Percentiles rank a stretch among this genome's conserved stretches.
Evolutionary conservation across 371 early-diverging fungal genomes (phyloP).

Genomic region (Catenaria anguillulae): DNA sequence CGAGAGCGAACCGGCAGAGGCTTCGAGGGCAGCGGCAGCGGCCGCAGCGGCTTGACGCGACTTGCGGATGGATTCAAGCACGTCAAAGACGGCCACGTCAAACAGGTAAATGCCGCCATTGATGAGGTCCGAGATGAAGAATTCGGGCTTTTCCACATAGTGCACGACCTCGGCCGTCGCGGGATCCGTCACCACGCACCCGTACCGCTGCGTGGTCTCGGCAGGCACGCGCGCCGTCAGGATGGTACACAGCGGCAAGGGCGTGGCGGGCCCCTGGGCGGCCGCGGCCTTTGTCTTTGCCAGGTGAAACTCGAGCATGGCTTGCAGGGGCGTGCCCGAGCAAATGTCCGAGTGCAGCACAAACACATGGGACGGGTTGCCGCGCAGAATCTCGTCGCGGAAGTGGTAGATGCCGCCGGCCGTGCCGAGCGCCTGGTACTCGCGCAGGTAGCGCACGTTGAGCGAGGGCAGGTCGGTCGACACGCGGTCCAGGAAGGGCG

Average conservation of each 20-base stretch:
- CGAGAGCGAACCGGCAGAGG: slow-evolving; percentile 69
- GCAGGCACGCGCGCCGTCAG: slow-evolving; percentile 56
- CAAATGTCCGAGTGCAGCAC: slow-evolving; percentile 92
- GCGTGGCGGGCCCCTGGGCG: background rate
- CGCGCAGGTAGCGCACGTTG: slow-evolving; percentile 84
- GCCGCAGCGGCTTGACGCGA: slow-evolving; percentile 34
- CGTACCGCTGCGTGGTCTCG: slow-evolving; percentile 65
- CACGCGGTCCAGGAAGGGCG: slow-evolving; percentile 66
- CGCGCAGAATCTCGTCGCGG: slow-evolving; percentile 85
- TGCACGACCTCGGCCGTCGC: slow-evolving; percentile 73
- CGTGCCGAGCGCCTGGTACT: slow-evolving; percentile 90
- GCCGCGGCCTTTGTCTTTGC: slow-evolving; percentile 53
- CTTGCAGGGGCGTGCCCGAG: slow-evolving; percentile 76
- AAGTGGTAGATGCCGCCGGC: slow-evolving; percentile 96
- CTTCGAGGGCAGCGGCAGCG: slow-evolving; percentile 42
- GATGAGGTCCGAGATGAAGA: slow-evolving; percentile 81
- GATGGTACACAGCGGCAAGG: slow-evolving; percentile 49
- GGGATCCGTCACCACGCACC: slow-evolving; percentile 83
- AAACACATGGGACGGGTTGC: slow-evolving; percentile 76
- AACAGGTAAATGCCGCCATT: slow-evolving; percentile 89
- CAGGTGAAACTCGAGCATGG: slow-evolving; percentile 67
- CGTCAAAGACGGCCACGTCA: slow-evolving; percentile 62
- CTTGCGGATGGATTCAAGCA: slow-evolving; percentile 62
- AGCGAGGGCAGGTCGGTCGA: slow-evolving; percentile 67
- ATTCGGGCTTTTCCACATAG: slow-evolving; percentile 94